Percentiles rank a stretch among this genome's conserved stretches.
These are phyloP conservation scores for Candida boleticola DNA, from an alignment of 805 yeast species.

Conservation along the genomic window DNA sequence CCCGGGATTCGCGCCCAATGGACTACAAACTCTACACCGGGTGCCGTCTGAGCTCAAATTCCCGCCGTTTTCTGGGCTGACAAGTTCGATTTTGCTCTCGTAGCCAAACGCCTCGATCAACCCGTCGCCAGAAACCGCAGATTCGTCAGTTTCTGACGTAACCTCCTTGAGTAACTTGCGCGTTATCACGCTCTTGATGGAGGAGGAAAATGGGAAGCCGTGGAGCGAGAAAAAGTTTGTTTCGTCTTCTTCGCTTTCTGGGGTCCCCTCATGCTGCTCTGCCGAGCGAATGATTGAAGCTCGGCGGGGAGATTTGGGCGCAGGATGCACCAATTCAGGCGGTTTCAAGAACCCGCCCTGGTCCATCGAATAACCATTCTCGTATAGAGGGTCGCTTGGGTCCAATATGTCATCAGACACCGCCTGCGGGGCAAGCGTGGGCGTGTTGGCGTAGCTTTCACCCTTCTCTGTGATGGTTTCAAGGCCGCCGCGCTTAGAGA, in stretches of 20 bases:
- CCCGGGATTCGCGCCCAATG: no score
- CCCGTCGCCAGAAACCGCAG: background rate
- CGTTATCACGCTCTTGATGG: slow-evolving; percentile 10
- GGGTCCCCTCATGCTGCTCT: slow-evolving; percentile 5
- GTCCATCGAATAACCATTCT: no score
- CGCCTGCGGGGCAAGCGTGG: background rate
- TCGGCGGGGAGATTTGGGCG: background rate
- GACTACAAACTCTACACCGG: no score
- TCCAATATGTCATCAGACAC: background rate
- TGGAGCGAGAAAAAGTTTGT: slow-evolving; percentile 11
- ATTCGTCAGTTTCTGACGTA: background rate
- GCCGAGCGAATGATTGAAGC: background rate
- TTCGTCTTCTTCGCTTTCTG: background rate
- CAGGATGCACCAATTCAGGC: background rate
- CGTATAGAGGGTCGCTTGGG: no score
- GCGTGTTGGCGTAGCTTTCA: background rate
- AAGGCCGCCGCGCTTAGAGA: background rate
- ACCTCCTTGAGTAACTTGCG: slow-evolving; percentile 4
- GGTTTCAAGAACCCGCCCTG: background rate
- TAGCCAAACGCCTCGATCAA: no score
- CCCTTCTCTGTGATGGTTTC: background rate
- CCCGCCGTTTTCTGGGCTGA: background rate
- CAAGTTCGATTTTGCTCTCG: no score
- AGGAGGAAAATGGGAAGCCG: slow-evolving; percentile 14
- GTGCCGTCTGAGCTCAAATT: background rate